Evolutionary conservation across 352 stramenopile genomes (phyloP), one percentile per base, ranked within the genome.

Genomic region (Nothophytophthora sp.): DNA sequence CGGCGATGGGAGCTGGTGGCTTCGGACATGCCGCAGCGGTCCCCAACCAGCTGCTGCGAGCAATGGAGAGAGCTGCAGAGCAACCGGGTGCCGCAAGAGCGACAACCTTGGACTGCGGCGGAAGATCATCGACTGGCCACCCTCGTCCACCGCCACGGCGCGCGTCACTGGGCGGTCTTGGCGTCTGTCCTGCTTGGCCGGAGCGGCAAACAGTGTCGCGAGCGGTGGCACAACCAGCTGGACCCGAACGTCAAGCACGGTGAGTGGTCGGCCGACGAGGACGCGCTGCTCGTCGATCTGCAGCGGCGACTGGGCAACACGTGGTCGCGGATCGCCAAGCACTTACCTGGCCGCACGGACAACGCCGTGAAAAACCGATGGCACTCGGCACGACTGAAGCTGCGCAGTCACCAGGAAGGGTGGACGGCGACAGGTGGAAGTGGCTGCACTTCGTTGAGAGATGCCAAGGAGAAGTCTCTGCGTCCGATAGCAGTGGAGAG

Each of bases 151-250:
- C 33, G 47, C 16, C 70, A 88, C 27, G 76, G 80, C 10, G 33
- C 49, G 0, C 63, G 63, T 12, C 71, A 72, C 24, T 95, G 84
- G 84, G 38, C 68, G 1, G 52, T 90, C 2, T 68, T 88, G 29
- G 71, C 84, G 8, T 81, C 72, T 1, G 64, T 79, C 32, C 41
- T 94, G n/a, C 62, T 60, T 4, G 76, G 69, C 15, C 73, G 84
- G 2, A 90, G 55, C 16, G 70, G 73, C 1, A 92, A 92, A 35
- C 84, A 95, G 43, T 92, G 79, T 19, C 72, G 84, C 4, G 82
- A 92, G 22, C 54, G 80, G 4, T 80, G 64, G 67, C 44, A 55
- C 12, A 62, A 72, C 10, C 67, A 70, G 9, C 25, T 83, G 13
- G 51, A 82, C 25, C 69, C 71, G n/a, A 36, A 52, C 2, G 76